Evolutionary conservation across 2,329 filamentous ascomycete genomes (phyloP).

Genomic region (Tolypocladium paradoxum): DNA sequence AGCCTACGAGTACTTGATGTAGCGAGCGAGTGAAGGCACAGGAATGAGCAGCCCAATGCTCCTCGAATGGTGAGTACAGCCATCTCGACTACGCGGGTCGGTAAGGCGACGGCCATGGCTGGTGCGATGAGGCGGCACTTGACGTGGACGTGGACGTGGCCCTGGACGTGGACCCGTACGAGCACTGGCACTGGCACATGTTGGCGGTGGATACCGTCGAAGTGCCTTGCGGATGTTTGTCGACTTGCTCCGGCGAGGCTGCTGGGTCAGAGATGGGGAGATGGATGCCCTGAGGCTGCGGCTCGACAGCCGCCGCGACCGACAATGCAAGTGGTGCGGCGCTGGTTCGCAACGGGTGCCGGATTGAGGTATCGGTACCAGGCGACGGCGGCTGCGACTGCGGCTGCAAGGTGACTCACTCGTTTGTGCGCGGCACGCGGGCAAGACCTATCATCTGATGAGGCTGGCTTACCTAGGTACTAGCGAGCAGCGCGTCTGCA

Average conservation of each 20-base stretch:
- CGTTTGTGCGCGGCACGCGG: no score
- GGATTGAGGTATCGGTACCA: no score
- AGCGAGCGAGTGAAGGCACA: not conserved
- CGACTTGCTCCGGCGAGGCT: not conserved
- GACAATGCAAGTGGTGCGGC: not conserved
- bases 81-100: no score
- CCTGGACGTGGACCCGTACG: no score
- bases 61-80: not conserved
- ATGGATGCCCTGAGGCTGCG: not conserved
- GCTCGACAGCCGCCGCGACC: no score
- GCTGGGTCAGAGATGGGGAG: not conserved
- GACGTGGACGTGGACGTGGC: no score
- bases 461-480: no score
- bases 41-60: not conserved
- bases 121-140: not conserved
- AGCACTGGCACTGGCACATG: not conserved
- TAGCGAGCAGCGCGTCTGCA: no score
- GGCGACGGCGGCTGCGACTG: no score
- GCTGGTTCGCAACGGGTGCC: not conserved
- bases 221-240: not conserved
- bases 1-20: not conserved
- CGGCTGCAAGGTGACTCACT: not conserved
- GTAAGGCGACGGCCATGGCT: not conserved
- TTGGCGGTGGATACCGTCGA: not conserved
- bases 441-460: no score